Evolutionary conservation across 345 rosid species (phyloP), one percentile per base, ranked within the genome.

Genomic region (Linum trigynum): DNA sequence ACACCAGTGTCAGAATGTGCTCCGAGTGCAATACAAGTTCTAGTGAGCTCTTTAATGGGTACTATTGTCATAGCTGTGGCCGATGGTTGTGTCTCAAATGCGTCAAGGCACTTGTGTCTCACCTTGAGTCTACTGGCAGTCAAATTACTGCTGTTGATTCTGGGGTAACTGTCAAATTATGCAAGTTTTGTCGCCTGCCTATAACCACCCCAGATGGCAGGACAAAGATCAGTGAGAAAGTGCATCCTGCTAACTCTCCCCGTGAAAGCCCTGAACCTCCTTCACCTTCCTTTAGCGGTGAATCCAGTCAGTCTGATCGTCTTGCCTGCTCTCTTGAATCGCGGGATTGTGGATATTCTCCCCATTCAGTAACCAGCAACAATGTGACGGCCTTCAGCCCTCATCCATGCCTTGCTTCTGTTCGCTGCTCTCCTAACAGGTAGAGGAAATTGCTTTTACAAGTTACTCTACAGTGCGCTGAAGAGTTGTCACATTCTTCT

Each of bases 231-330:
- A 74, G 79, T 72, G 88, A 95, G 74, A 94, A 90, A 69, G 89
- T 91, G 55, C 88, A 91, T 75, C 96, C 99, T 65, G 71, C 77
- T 5, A 69, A 67, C 15, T 78, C 83, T 70, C 81, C 83, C 11
- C 72, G 80, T 17, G 87, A 81, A 58, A 84, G 87, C 78, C 90
- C 91, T 2, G 95, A 90, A 69, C 82, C 84, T 10, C 83, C 80
- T 7, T 83, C 86, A 5, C 90, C 83, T 38, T 73, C 75, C 56
- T 79, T 68, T 61, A 66, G 72, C 59, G 65, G 66, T 39, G 85
- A 76, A n/a, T 77, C 74, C 0, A 23, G 69, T 38, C 79, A 65
- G 66, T 77, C 67, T 65, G 82, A 83, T 72, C 71, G 7, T 65
- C 81, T 83, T 64, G 67, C 78, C 57, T 65, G 41, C 57, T 82